Evolutionary conservation across 495 filamentous ascomycete genomes (phyloP).

Genomic region (Penicillium bialowiezense): DNA sequence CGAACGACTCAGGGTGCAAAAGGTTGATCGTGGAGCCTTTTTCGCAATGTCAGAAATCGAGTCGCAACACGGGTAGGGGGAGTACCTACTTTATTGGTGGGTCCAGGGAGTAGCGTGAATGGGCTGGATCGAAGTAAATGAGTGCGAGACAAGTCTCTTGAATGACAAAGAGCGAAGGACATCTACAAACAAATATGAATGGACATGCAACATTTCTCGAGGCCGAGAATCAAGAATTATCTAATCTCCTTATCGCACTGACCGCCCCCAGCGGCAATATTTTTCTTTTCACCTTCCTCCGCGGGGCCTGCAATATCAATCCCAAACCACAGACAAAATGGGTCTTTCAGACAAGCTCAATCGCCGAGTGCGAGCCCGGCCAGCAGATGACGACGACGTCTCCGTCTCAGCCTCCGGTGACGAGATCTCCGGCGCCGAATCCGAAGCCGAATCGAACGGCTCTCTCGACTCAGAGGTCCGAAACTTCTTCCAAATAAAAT

Average conservation of each 20-base stretch:
- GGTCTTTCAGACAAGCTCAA: slow-evolving; percentile 51
- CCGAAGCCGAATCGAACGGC: slow-evolving; percentile 20
- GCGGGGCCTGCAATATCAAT: background rate
- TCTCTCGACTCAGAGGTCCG: background rate
- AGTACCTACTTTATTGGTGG: slow-evolving; percentile 2
- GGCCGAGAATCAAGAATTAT: slow-evolving; percentile 11
- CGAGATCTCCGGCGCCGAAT: slow-evolving; percentile 23
- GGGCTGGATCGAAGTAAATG: background rate
- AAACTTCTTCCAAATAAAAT: background rate
- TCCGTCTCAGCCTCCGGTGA: slow-evolving; percentile 28
- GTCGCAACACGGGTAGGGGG: background rate
- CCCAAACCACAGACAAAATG: slow-evolving; percentile 27
- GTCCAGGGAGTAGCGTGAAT: background rate
- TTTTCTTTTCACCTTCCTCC: slow-evolving; percentile 16
- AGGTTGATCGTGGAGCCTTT: background rate
- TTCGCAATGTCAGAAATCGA: no score
- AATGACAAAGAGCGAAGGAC: background rate
- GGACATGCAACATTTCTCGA: slow-evolving; percentile 1
- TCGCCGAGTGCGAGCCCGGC: slow-evolving; percentile 56
- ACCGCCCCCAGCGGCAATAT: slow-evolving; percentile 25
- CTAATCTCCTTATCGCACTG: slow-evolving; percentile 27
- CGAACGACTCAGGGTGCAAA: background rate
- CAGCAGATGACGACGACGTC: slow-evolving; percentile 50
- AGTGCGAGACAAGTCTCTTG: background rate
- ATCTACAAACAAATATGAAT: background rate